These are phyloP conservation scores for Trichoderma brevicompactum DNA, from an alignment of 2,329 filamentous ascomycete species.

Conservation along the genomic window DNA sequence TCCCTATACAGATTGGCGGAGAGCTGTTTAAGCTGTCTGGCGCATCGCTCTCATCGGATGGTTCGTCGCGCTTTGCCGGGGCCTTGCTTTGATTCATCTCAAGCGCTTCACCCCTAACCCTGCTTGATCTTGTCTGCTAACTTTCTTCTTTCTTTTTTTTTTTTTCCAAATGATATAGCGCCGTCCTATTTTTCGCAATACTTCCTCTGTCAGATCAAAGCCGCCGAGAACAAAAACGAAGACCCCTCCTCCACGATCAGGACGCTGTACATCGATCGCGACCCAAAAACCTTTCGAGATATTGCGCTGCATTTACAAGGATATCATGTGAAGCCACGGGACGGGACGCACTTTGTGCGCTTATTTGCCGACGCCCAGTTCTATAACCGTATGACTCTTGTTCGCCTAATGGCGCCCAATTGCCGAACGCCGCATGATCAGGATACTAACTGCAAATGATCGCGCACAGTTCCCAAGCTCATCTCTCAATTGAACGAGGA, in stretches of 20 bases:
- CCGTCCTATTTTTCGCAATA: constrained; percentile 97
- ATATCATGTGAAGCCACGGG: constrained; percentile 81
- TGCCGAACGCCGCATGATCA: background rate
- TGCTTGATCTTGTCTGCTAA: constrained; percentile 28
- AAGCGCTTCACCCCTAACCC: background rate
- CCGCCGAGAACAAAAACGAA: constrained; percentile 63
- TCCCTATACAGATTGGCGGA: constrained; percentile 74
- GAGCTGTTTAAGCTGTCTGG: constrained; percentile 75
- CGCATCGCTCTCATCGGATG: constrained; percentile 73
- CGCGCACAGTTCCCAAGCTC: constrained; percentile 72
- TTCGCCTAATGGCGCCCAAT: background rate
- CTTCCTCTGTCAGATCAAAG: constrained; percentile 79
- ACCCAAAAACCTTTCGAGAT: constrained; percentile 85
- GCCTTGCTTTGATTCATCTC: background rate
- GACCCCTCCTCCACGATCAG: constrained; percentile 59
- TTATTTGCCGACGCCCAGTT: constrained; percentile 95
- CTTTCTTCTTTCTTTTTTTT: background rate
- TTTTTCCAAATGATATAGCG: constrained; percentile 55
- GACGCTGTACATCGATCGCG: constrained; percentile 93
- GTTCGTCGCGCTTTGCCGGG: constrained; percentile 49
- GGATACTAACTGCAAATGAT: background rate
- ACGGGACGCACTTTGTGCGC: constrained; percentile 86
- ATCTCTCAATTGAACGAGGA: constrained; percentile 91
- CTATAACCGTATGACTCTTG: constrained; percentile 68
- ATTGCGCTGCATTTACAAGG: constrained; percentile 91